Conservation (phyloP, 257 asterid genomes). For the Phtheirospermum japonicum region DNA sequence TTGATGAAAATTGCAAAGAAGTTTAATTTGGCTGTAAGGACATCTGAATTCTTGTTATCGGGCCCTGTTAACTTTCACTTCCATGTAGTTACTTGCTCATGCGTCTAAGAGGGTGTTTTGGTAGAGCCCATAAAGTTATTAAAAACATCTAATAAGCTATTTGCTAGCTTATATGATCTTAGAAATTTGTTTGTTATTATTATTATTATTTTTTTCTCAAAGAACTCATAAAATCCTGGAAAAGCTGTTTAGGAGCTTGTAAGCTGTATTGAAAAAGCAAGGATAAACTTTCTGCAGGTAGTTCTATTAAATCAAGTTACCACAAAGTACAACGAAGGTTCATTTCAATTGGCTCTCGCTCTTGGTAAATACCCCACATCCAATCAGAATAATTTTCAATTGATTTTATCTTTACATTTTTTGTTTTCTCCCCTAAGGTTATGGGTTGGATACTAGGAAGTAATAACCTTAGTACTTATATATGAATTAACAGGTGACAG, state of each 20-base stretch:
- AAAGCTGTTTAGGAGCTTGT: not conserved
- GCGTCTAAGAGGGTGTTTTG: constrained; percentile 3
- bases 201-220: not conserved
- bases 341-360: constrained; percentile 87
- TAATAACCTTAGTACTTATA: not conserved
- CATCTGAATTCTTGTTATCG: constrained; percentile 10
- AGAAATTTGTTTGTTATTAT: not conserved
- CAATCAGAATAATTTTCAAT: constrained; percentile 3
- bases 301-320: constrained; percentile 87
- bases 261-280: not conserved
- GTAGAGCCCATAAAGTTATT: not conserved
- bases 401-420: not conserved
- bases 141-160: not conserved
- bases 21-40: constrained; percentile 74
- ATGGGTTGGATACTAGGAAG: no score
- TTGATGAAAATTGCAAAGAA: constrained; percentile 89
- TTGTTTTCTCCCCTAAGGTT: not conserved
- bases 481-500: constrained; percentile 72
- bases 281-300: constrained; percentile 53
- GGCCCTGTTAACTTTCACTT: not conserved
- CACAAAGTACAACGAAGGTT: constrained; percentile 71
- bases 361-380: constrained; percentile 58
- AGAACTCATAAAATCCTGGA: not conserved
- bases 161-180: no score
- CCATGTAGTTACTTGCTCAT: not conserved